Evolutionary conservation across 2,329 filamentous ascomycete species (phyloP), one percentile per base, ranked within the genome.

Genomic region (Alternaria burnsii): DNA sequence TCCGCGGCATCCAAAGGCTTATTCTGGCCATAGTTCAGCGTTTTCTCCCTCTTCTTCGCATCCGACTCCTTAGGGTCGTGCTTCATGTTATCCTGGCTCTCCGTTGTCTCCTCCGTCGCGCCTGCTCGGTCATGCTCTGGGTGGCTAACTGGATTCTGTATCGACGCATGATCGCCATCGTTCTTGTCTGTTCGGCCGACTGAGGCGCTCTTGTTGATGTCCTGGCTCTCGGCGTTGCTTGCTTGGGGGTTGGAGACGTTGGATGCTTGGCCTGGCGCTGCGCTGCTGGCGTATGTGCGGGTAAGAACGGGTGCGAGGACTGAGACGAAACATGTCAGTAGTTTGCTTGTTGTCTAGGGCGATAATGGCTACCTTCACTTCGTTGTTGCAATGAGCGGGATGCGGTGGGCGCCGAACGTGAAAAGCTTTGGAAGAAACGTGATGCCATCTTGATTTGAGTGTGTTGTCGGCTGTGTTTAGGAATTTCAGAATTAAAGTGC

Each of bases 11-110:
- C 66, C 26, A 67, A 40, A 26, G 62, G 60, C 57, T 64, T 66
- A 2, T 66, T 66, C 63, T 68, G 58, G 2, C 65, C 60, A 55
- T 64, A 62, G 8, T 51, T 51, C 14, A 67, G 24, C 24, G 56
- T 63, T 54, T 68, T 61, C 28, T 66, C 48, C 43, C 58, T 67
- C 57, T 69, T 69, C 58, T 66, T 55, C 9, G 51, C 50, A 50
- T 59, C 62, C n/a, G 65, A 41, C 53, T 69, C 61, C n/a, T 59
- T 66, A 1, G 65, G 66, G 42, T 67, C 58, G 53, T 65, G 51
- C 52, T 66, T 67, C 58, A 69, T 62, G 11, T 62, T n/a, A n/a
- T 58, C 66, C 48, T 69, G 62, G 44, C 65, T 69, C 52, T 67
- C 40, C 4, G 62, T 67, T 5, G 46, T 55, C 65, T 66, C 60